These are phyloP conservation scores for Eimeria sp. DNA, from an alignment of 169 alveolate genomes.

Conservation along the genomic window DNA sequence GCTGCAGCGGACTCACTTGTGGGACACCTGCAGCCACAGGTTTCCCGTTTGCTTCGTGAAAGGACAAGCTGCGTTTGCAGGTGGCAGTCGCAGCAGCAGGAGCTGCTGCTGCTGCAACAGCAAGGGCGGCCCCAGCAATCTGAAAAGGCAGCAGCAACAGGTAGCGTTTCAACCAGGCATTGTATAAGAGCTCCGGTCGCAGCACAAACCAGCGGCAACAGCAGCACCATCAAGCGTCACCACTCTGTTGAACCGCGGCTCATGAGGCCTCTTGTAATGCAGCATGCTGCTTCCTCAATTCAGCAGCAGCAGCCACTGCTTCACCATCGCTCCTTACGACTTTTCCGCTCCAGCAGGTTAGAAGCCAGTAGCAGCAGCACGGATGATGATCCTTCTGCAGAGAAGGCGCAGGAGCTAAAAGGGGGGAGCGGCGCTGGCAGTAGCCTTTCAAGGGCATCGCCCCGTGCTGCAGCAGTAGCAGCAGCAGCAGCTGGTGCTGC, in stretches of 20 bases:
- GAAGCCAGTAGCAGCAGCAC: background rate
- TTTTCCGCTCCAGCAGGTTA: background rate
- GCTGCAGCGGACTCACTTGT: too few species aligned
- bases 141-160: background rate
- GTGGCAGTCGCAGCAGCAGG: constrained; percentile 42
- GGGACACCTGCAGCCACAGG: too few species aligned
- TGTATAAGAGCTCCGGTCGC: background rate
- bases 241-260: too few species aligned
- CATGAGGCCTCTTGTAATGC: background rate
- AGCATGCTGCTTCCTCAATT: background rate
- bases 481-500: background rate
- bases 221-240: constrained; percentile 6
- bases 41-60: too few species aligned
- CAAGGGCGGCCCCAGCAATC: background rate
- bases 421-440: background rate
- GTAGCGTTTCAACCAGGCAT: background rate
- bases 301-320: background rate
- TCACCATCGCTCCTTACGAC: background rate
- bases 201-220: background rate
- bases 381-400: too few species aligned
- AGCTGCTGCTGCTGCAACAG: background rate
- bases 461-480: background rate
- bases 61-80: constrained; percentile 1
- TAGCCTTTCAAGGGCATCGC: too few species aligned
- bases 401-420: background rate